Evolutionary conservation across 306 rosid genomes (phyloP), one percentile per base, ranked within the genome.

Genomic region (Lablab purpureus): DNA sequence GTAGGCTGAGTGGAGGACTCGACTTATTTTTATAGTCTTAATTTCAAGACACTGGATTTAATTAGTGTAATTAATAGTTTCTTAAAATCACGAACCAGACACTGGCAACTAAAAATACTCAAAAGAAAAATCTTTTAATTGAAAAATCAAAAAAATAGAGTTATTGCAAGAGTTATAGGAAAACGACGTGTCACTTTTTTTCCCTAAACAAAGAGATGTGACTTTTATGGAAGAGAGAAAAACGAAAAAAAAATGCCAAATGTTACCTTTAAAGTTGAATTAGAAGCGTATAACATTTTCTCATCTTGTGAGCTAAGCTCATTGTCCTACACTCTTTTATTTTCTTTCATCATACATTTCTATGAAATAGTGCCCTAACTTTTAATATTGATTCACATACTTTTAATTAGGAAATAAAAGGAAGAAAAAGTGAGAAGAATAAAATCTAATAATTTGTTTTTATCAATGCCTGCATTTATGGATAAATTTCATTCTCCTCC

Each of bases 381-480:
- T 12, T 51, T 71, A 51, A 50, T 51, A 19, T 51, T 10, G 46
- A 28, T 30, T 71, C 32, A 30, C 52, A 30, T 30, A 62, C 68
- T 62, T 36, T 55, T 36, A 55, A 73, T 54, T 36, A 21, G 54
- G 6, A 72, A 73, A 55, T 54, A 37, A 73, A 73, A 73, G 25
- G 6, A 15, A 19, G 52, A 9, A 73, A 73, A 73, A 55, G 67
- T 73, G 23, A 54, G 52, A 73, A 73, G 67, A 73, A 73, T 73
- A 36, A 52, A 55, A 36, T 55, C 52, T 55, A 36, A 37, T 55
- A 73, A 54, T 52, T 21, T 73, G 25, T 14, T 55, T 54, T 73
- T 37, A 32, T 71, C 66, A 13, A 0, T 36, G 52, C 14, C 34
- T 21, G 32, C 40, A 14, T 73, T 73, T 37, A 37, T 55, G 37